Evolutionary conservation across 73 alveolate species (phyloP).

Genomic region (Paramecium pentaurelia): DNA sequence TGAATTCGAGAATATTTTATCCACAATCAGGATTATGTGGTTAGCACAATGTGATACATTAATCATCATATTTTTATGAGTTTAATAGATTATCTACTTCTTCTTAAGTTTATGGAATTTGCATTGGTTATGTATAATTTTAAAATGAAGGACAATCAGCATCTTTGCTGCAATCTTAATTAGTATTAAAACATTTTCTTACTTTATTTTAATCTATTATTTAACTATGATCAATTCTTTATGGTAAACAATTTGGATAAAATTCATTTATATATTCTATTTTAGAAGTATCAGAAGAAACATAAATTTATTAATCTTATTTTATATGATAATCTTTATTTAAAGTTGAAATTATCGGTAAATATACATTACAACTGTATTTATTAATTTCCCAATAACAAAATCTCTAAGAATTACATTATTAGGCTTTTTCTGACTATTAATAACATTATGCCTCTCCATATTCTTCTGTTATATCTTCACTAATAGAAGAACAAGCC

Average conservation of each 20-base stretch:
- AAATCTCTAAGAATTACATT: not conserved
- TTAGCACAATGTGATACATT: too few species aligned
- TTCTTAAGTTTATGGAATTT: not conserved
- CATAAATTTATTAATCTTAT: not conserved
- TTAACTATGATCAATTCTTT: not conserved
- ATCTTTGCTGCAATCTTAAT: not conserved
- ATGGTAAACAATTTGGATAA: not conserved
- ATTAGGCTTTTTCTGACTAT: not conserved
- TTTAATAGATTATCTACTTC: too few species aligned
- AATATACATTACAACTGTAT: not conserved
- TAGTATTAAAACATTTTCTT: not conserved
- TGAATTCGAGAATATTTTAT: too few species aligned
- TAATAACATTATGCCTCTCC: not conserved
- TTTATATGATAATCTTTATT: not conserved
- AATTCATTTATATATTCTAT: not conserved
- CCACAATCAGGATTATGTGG: too few species aligned
- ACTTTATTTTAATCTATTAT: not conserved
- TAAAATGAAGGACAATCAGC: not conserved
- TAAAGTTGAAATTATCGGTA: not conserved
- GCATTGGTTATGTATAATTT: not conserved
- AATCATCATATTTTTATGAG: too few species aligned
- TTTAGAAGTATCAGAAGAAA: not conserved
- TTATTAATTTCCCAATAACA: not conserved
- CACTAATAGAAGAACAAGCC: not conserved
- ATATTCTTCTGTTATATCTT: not conserved